Base-by-base conservation (phyloP, 2,329 filamentous ascomycete genomes). In the Penicillium sp. region DNA sequence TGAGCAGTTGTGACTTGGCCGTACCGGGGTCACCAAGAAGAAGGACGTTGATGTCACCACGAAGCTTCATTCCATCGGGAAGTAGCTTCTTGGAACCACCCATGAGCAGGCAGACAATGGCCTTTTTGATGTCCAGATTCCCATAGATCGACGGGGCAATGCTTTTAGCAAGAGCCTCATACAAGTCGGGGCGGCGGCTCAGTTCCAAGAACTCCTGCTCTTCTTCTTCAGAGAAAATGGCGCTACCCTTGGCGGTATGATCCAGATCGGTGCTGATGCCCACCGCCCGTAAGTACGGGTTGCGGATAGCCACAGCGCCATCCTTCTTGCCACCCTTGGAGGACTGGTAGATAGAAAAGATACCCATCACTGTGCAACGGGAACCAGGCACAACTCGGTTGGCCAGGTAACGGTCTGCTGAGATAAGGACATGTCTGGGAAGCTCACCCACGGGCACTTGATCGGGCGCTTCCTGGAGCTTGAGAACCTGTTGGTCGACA, bases 71-170 rank as follows among this genome's bases (percentile, higher is more conserved):
- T 32, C 93, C 93, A 61, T 98, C 93, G 0, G 93, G 93, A 0
- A 98, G 74, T 33, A 98, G 94, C 72, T 98, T 98, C 72, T 98
- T 98, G 26, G 89, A 95, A 12, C 93, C 93, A 51, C 93, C 93
- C 67, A 97, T 82, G 2, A 98, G 76, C 6, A 98, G 76, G 71
- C 93, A 98, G 1, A 94, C 81, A 60, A 98, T 97, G 4, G 93
- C 84, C 69, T 97, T 98, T 67, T 98, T 98, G 69, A 98, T 98
- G 65, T 97, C 88, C 34, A 80, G 72, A 65, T 96, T 98, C 45
- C 93, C 93, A 66, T 96, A 98, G 63, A 98, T 98, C 0, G 93
- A 96, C 0, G 93, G 93, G 5, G 93, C 93, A 59, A 98, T 95
- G 68, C 90, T 97, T 61, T 86, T 83, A 1, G 90, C 82, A 72